Conservation (phyloP, 1,284 basidiomycete genomes). For the Wolfiporia cocos region DNA sequence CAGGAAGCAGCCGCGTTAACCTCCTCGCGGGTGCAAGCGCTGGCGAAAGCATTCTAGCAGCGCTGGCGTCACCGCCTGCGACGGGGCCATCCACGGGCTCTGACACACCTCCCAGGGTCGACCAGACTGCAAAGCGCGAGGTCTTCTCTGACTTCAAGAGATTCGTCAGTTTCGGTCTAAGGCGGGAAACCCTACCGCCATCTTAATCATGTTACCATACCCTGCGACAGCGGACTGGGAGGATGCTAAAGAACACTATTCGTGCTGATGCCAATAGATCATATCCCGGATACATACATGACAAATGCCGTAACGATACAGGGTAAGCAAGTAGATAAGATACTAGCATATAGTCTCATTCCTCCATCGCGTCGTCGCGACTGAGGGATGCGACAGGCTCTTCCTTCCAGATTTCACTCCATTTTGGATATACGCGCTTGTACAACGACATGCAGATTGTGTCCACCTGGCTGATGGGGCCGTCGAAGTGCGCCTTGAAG, state of each 20-base stretch:
- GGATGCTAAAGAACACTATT: too few relatives aligned
- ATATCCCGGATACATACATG: too few relatives aligned
- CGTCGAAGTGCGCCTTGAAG: conserved; percentile 97
- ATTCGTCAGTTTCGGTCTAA: conserved; percentile 80
- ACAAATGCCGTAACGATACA: too few relatives aligned
- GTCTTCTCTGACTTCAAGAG: conserved; percentile 83
- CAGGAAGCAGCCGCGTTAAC: conserved; percentile 49
- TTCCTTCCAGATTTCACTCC: conserved; percentile 52
- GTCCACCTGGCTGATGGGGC: conserved; percentile 94
- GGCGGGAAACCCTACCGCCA: conserved; percentile 54
- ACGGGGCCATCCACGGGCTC: conserved; percentile 49
- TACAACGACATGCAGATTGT: conserved; percentile 89
- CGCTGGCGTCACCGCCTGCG: conserved; percentile 51
- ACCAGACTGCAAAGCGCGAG: conserved; percentile 50
- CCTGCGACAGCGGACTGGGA: background rate
- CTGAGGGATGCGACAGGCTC: conserved; percentile 2
- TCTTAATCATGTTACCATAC: conserved; percentile 16
- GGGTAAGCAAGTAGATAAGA: too few relatives aligned
- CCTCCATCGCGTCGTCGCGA: conserved; percentile 33
- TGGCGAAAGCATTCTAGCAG: conserved; percentile 49
- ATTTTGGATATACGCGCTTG: conserved; percentile 88
- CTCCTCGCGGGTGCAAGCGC: conserved; percentile 30
- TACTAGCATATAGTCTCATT: conserved; percentile 16
- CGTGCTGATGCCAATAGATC: too few relatives aligned
- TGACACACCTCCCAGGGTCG: conserved; percentile 32